Base-by-base conservation (phyloP, 306 rosid genomes). In the Begonia fuchsioides region DNA sequence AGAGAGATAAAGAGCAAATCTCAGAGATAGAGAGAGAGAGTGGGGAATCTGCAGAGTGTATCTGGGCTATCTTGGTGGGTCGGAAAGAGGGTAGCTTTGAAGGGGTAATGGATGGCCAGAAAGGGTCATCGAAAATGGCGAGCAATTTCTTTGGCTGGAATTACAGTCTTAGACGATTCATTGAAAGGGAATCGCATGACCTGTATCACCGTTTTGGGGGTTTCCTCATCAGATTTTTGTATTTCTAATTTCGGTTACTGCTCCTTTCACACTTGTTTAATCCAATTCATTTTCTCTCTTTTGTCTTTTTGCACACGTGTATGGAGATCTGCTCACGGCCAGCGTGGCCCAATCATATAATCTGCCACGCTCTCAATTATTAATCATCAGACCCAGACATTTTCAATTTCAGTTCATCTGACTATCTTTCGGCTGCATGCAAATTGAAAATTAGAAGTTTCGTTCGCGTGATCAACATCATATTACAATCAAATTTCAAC, bases 81-180 rank as follows among this genome's bases (percentile, higher is more conserved):
- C 59, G 50, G 20, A 56, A 62, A 62, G 61, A 68, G 60, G 16
- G 55, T 41, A 14, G 49, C 45, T 41, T 41, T 41, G 18, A 58
- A 3, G 55, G 39, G 16, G 44, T 38, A 65, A 63, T 70, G 86
- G 77, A 76, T 68, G 93, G 86, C 63, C 52, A 76, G 59, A 77
- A 82, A 66, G 18, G 38, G 63, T 16, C 40, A 55, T 17, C 26
- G 47, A 53, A 50, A 46, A n/a, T n/a, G 45, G 51, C 32, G 43
- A 53, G 39, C 47, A 60, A 55, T 64, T 61, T 59, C 35, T 51
- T 45, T 54, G 68, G 64, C 64, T 63, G 53, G 13, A 55, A 15
- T 62, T 74, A 44, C 41, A 43, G 44, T 19, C 32, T 51, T 44
- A 32, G 39, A 43, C 61, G 45, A 55, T 65, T 68, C 54, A 13